Percentiles rank a stretch among this genome's conserved stretches.
These are phyloP conservation scores for Microascus cirrosus DNA, from an alignment of 2,329 filamentous ascomycete species.

Conservation along the genomic window DNA sequence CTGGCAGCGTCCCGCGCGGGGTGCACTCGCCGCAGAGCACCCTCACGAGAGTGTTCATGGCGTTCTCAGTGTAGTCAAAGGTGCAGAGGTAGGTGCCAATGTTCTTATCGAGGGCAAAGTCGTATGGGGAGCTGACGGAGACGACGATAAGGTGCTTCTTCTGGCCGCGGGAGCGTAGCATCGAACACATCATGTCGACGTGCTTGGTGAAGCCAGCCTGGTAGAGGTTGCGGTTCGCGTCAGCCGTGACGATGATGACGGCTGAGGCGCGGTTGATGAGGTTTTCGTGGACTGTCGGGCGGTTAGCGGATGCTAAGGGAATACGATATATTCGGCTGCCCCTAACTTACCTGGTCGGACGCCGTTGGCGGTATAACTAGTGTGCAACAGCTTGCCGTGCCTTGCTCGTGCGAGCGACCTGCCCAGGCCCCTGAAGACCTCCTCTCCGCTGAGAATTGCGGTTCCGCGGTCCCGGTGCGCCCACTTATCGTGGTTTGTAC, in stretches of 20 bases:
- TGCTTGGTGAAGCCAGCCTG: slow-evolving; percentile 94
- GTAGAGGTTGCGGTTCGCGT: slow-evolving; percentile 88
- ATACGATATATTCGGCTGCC: background rate
- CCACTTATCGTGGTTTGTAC: slow-evolving; percentile 42
- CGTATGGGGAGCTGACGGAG: slow-evolving; percentile 89
- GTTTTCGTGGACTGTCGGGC: slow-evolving; percentile 66
- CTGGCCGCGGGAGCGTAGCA: slow-evolving; percentile 63
- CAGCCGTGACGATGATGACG: slow-evolving; percentile 84
- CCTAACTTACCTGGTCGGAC: slow-evolving; percentile 55
- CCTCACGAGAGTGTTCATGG: slow-evolving; percentile 72
- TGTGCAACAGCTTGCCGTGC: slow-evolving; percentile 80
- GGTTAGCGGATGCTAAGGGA: background rate
- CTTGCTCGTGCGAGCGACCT: slow-evolving; percentile 76
- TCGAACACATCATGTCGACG: slow-evolving; percentile 87
- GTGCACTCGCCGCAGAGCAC: slow-evolving; percentile 68
- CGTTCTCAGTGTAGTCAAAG: slow-evolving; percentile 91
- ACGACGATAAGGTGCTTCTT: slow-evolving; percentile 87
- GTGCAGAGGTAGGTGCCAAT: slow-evolving; percentile 93
- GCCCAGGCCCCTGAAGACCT: slow-evolving; percentile 83
- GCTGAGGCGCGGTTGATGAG: slow-evolving; percentile 79
- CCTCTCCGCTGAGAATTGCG: slow-evolving; percentile 79
- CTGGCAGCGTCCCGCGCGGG: slow-evolving; percentile 48
- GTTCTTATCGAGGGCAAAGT: slow-evolving; percentile 85
- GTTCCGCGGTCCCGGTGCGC: slow-evolving; percentile 41
- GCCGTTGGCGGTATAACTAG: slow-evolving; percentile 89